A percentile compares a stretch with the other conserved stretches of the same genome.
These are phyloP conservation scores for Camellia granthamiana DNA, from an alignment of 148 eudicot genomes.

Conservation along the genomic window DNA sequence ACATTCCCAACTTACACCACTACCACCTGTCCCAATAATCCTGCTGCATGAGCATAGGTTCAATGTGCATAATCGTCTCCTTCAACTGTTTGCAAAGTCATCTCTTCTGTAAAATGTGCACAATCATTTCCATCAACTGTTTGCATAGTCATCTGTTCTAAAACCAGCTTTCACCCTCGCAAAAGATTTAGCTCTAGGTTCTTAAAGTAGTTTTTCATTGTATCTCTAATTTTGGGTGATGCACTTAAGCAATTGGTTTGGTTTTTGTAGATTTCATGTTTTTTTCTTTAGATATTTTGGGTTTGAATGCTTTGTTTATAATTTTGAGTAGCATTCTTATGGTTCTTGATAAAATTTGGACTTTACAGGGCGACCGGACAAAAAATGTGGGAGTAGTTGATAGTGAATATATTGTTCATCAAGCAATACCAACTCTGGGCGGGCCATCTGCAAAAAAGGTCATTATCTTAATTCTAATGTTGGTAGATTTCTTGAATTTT, in stretches of 20 bases:
- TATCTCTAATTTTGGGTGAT: not conserved
- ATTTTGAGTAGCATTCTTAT: not conserved
- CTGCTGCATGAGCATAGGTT: not conserved
- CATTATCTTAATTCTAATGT: not conserved
- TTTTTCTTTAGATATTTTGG: not conserved
- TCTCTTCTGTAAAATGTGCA: too few relatives aligned
- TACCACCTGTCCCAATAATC: not conserved
- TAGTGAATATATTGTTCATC: slow-evolving; percentile 88
- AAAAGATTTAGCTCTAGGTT: not conserved
- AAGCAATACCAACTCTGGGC: slow-evolving; percentile 89
- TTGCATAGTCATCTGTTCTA: not conserved
- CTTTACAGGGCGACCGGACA: slow-evolving; percentile 73
- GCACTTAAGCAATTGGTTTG: not conserved
- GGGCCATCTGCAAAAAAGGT: slow-evolving; percentile 70
- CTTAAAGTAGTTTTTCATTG: not conserved
- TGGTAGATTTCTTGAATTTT: too few relatives aligned
- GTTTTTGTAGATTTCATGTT: not conserved
- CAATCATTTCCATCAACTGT: not conserved
- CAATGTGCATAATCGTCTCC: not conserved
- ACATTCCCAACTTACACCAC: not conserved
- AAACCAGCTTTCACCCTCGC: not conserved
- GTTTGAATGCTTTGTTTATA: not conserved
- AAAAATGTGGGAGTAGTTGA: slow-evolving; percentile 82
- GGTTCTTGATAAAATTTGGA: not conserved
- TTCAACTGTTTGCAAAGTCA: not conserved